Evolutionary conservation across 2,329 filamentous ascomycete species (phyloP), one percentile per base, ranked within the genome.

Genomic region (Penicillium sp.): DNA sequence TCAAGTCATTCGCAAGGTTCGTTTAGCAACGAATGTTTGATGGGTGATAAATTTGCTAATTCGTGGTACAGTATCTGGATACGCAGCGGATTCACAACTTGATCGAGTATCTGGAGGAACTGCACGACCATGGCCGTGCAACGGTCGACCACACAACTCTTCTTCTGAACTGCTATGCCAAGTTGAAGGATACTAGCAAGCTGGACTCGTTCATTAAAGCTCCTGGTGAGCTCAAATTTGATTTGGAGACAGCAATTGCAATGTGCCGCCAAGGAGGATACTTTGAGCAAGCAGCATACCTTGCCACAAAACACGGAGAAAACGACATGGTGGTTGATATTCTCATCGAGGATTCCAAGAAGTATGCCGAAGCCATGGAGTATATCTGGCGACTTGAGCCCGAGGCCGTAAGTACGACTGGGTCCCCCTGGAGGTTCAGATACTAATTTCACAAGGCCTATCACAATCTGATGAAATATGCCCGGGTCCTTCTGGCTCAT

Each of bases 261-360:
- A 96, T 98, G 89, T 98, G 93, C 63, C 82, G 94, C 23, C 93
- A 98, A 71, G 93, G 91, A 9, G 91, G 93, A 0, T 98, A 98
- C 68, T 95, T 85, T 60, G 90, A 97, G 49, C 94, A 98, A 73
- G 93, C 93, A 11, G 93, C 91, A 3, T 98, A 95, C 61, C 77
- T 98, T 29, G 93, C 94, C 6, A 87, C 89, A 48, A 91, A 96
- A 67, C 90, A 98, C 62, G 86, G 88, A 5, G 93, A 98, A 66
- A 88, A 89, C 54, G 89, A 95, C 47, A 75, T 97, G 49, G 93
- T 98, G 0, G 87, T 97, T 3, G 91, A 96, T 63, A 95, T 98
- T 39, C 68, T 98, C 42, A 90, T 98, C 41, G 93, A 98, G 63
- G 91, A 98, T 60, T 89, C 91, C 0, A 93, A 94, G 66, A 85